phyloP scores from a whole-genome alignment of 2,329 filamentous ascomycete genomes.

The Zymoseptoria passerinii region DNA sequence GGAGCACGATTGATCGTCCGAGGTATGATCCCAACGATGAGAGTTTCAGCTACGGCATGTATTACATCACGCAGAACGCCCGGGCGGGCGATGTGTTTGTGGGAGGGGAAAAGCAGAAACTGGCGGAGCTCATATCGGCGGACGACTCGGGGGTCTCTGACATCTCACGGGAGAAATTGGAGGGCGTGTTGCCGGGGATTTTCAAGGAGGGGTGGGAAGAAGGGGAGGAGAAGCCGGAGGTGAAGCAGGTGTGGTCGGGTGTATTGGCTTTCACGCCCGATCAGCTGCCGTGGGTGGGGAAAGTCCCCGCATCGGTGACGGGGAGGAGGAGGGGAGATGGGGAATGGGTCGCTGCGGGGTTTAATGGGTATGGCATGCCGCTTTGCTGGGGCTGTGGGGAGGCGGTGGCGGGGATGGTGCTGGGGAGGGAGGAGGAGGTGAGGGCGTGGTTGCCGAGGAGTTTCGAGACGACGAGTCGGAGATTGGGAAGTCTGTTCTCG shows the following conservation, averaged over 20 bases:
- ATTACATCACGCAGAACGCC: slow-evolving; percentile 16
- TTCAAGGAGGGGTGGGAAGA: slow-evolving; percentile 12
- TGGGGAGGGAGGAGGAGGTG: slow-evolving; percentile 8
- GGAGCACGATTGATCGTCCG: slow-evolving; percentile 11
- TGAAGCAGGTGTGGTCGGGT: slow-evolving; percentile 13
- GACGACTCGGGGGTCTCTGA: slow-evolving; percentile 11
- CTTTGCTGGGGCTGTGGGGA: slow-evolving; percentile 17
- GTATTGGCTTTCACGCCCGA: slow-evolving; percentile 14
- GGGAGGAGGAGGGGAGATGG: slow-evolving; percentile 6
- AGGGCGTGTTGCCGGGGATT: slow-evolving; percentile 8
- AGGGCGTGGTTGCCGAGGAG: slow-evolving; percentile 10
- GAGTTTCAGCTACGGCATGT: slow-evolving; percentile 12
- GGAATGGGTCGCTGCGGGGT: slow-evolving; percentile 17
- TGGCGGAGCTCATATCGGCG: slow-evolving; percentile 8
- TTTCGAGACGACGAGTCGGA: slow-evolving; percentile 9
- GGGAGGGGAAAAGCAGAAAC: slow-evolving; percentile 11
- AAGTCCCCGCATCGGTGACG: slow-evolving; percentile 4
- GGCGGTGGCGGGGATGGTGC: slow-evolving; percentile 17
- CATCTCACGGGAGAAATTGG: slow-evolving; percentile 6
- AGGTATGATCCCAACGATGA: slow-evolving; percentile 9
- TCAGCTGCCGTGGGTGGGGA: slow-evolving; percentile 10
- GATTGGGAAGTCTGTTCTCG: slow-evolving; percentile 8
- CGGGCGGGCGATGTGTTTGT: slow-evolving; percentile 15
- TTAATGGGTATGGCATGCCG: slow-evolving; percentile 19
- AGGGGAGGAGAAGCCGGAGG: slow-evolving; percentile 3